Conservation (phyloP, 2,329 filamentous ascomycete species). For the Lasiodiplodia citricola region DNA sequence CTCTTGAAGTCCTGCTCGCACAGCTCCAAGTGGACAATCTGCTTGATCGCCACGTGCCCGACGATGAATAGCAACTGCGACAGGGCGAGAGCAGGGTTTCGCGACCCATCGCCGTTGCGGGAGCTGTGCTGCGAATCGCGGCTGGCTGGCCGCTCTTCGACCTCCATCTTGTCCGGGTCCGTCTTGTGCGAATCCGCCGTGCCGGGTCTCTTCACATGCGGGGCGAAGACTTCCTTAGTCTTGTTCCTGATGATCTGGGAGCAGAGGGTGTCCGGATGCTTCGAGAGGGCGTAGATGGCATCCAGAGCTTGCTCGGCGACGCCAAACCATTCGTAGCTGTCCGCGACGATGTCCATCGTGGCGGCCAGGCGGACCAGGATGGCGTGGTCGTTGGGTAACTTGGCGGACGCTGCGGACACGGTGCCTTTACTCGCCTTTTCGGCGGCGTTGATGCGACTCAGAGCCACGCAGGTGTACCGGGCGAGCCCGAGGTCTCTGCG, state of each 20-base stretch:
- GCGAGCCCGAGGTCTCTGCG: slow-evolving; percentile 84
- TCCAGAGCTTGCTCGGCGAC: slow-evolving; percentile 95
- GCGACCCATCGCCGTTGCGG: slow-evolving; percentile 50
- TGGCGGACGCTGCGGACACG: slow-evolving; percentile 61
- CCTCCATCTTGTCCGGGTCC: slow-evolving; percentile 25
- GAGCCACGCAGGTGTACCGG: slow-evolving; percentile 92
- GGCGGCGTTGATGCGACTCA: slow-evolving; percentile 86
- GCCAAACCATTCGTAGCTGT: slow-evolving; percentile 92
- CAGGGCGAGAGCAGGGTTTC: slow-evolving; percentile 74
- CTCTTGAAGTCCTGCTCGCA: slow-evolving; percentile 98
- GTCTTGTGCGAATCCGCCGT: slow-evolving; percentile 17
- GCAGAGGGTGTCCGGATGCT: slow-evolving; percentile 91
- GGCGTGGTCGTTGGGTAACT: slow-evolving; percentile 87
- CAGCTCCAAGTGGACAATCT: slow-evolving; percentile 97
- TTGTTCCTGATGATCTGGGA: slow-evolving; percentile 88
- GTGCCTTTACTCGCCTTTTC: slow-evolving; percentile 73
- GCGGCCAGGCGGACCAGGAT: slow-evolving; percentile 80
- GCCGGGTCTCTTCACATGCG: slow-evolving; percentile 42
- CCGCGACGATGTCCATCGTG: slow-evolving; percentile 82
- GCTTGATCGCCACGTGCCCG: slow-evolving; percentile 96
- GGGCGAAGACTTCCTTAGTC: slow-evolving; percentile 79
- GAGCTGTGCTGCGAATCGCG: slow-evolving; percentile 25
- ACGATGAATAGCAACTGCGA: slow-evolving; percentile 95
- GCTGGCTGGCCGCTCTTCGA: slow-evolving; percentile 29
- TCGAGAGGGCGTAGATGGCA: slow-evolving; percentile 91